These are phyloP conservation scores for Globisporangium cylindrosporum DNA, from an alignment of 352 stramenopile species.

Conservation along the genomic window DNA sequence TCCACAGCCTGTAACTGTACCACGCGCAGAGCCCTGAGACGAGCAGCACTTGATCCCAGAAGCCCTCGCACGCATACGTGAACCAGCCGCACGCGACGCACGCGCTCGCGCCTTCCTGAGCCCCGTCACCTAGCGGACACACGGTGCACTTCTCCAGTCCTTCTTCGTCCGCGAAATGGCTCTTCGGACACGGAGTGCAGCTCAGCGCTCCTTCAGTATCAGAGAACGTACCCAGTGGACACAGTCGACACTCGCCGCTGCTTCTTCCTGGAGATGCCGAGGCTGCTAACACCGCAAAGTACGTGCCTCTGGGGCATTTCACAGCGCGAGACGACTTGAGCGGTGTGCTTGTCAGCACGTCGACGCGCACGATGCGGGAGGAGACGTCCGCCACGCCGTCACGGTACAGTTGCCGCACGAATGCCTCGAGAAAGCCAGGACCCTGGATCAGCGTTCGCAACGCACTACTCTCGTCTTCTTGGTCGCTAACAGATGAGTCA, in stretches of 20 bases:
- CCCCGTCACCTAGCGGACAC: slow-evolving; percentile 37
- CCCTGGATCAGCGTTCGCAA: background rate
- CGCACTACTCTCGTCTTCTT: background rate
- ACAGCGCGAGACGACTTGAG: slow-evolving; percentile 27
- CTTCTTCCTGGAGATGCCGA: background rate
- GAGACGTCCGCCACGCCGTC: slow-evolving; percentile 14
- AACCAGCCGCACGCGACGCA: slow-evolving; percentile 56
- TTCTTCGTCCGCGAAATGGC: slow-evolving; percentile 35
- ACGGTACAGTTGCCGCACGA: slow-evolving; percentile 17
- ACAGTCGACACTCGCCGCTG: slow-evolving; percentile 25
- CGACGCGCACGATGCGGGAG: slow-evolving; percentile 8
- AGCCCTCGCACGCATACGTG: slow-evolving; percentile 48
- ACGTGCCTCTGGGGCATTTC: slow-evolving; percentile 30
- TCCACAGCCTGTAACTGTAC: slow-evolving; percentile 25
- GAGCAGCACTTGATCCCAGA: slow-evolving; percentile 48
- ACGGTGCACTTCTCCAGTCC: slow-evolving; percentile 34
- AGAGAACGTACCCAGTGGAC: slow-evolving; percentile 32
- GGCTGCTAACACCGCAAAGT: slow-evolving; percentile 15
- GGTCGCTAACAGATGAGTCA: no score
- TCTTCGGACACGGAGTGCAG: slow-evolving; percentile 35
- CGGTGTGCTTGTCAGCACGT: background rate
- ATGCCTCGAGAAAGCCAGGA: slow-evolving; percentile 13
- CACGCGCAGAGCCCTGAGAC: slow-evolving; percentile 20
- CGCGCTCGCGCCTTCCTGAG: slow-evolving; percentile 25
- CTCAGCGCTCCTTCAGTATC: slow-evolving; percentile 27